Conservation (phyloP, 2,329 filamentous ascomycete species). For the Paecilomyces sp. region DNA sequence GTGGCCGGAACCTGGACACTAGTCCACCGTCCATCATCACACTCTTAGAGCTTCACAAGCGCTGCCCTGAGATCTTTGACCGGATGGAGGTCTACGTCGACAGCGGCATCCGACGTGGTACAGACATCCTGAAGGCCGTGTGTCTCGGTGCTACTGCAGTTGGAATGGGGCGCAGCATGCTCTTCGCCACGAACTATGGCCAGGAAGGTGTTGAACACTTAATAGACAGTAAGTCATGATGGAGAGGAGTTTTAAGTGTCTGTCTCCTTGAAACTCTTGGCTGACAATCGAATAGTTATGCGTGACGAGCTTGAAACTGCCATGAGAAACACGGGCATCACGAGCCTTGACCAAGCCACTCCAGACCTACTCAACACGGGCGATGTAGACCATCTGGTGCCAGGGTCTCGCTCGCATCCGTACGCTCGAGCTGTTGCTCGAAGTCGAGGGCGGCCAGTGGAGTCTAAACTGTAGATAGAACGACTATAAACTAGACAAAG, state of each 20-base stretch:
- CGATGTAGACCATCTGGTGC: constrained; percentile 46
- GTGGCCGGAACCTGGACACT: constrained; percentile 50
- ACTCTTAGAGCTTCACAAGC: constrained; percentile 45
- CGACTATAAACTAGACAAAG: neutral
- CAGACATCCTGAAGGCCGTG: constrained; percentile 49
- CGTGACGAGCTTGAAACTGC: constrained; percentile 43
- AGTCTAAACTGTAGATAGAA: constrained; percentile 19
- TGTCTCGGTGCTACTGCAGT: constrained; percentile 49
- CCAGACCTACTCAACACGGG: constrained; percentile 41
- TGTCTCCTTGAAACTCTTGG: neutral
- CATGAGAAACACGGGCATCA: constrained; percentile 43
- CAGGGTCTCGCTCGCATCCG: constrained; percentile 31
- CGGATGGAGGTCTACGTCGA: constrained; percentile 49
- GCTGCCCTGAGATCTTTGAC: constrained; percentile 44
- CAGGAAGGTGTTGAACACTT: constrained; percentile 49
- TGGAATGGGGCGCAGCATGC: constrained; percentile 46
- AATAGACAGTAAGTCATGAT: constrained; percentile 44
- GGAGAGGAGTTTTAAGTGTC: neutral
- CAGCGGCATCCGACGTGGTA: constrained; percentile 47
- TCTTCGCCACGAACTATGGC: constrained; percentile 49
- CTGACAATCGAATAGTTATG: constrained; percentile 23
- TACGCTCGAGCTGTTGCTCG: constrained; percentile 33
- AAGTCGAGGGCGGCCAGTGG: constrained; percentile 11
- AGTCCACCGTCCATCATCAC: constrained; percentile 44
- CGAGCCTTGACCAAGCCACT: constrained; percentile 34